These are phyloP conservation scores for Biscogniauxia mediterranea DNA, from an alignment of 2,329 filamentous ascomycete species.

Conservation along the genomic window DNA sequence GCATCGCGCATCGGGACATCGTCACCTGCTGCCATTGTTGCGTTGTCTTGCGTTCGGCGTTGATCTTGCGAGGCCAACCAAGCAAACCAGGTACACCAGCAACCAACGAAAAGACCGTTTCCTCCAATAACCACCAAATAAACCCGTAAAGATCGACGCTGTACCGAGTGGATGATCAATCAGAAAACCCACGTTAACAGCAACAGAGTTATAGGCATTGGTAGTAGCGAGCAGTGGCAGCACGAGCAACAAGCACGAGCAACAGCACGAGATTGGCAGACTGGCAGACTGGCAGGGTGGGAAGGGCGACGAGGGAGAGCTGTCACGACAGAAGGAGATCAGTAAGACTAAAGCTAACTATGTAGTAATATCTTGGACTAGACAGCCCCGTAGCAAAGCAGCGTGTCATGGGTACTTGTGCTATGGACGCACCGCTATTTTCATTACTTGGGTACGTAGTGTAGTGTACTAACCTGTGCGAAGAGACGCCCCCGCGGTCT, in stretches of 20 bases:
- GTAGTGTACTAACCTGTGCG: not conserved
- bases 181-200: not conserved
- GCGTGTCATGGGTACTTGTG: not conserved
- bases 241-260: too few species aligned
- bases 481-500: conserved; percentile 3
- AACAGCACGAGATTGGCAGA: not conserved
- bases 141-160: not conserved
- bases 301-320: not conserved
- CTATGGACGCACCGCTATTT: conserved; percentile 17
- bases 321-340: not conserved
- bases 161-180: not conserved
- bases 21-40: conserved; percentile 25
- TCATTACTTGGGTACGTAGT: not conserved
- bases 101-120: not conserved
- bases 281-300: not conserved
- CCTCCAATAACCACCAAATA: conserved; percentile 1
- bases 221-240: not conserved
- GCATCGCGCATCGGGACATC: conserved; percentile 29
- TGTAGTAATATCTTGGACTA: not conserved
- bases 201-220: not conserved
- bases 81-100: too few species aligned
- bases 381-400: not conserved
- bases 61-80: not conserved
- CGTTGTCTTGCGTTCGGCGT: not conserved
- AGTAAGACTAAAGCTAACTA: not conserved